Percentiles rank a stretch among this genome's conserved stretches.
phyloP scores from a whole-genome alignment of 805 yeast species.

The Grigorovia yakushimaensis region DNA sequence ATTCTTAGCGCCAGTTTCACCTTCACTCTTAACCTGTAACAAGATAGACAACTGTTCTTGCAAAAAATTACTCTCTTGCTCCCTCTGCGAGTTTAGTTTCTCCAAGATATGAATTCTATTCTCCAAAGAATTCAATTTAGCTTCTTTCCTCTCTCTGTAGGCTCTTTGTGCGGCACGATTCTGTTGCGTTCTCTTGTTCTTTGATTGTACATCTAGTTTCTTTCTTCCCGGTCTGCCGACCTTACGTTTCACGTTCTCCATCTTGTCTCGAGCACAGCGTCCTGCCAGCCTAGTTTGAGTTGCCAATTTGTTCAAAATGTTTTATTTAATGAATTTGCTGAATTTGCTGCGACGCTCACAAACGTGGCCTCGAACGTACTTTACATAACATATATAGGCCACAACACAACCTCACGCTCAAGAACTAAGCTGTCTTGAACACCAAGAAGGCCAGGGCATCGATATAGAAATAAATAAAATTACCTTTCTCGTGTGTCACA shows the following conservation, averaged over 20 bases:
- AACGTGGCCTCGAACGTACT: too few relatives aligned
- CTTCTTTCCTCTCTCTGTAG: constrained; percentile 87
- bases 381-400: too few relatives aligned
- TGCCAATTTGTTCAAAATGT: too few relatives aligned
- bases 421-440: constrained; percentile 50
- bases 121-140: constrained; percentile 76
- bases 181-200: constrained; percentile 87
- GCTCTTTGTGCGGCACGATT: constrained; percentile 98
- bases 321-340: too few relatives aligned
- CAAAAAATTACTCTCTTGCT: constrained; percentile 63
- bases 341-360: too few relatives aligned
- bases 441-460: constrained; percentile 59
- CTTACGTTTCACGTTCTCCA: constrained; percentile 7
- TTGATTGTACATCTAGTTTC: constrained; percentile 69
- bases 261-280: constrained; percentile 2
- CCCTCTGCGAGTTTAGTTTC: constrained; percentile 55
- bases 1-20: background rate
- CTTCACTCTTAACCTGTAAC: background rate
- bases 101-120: constrained; percentile 66
- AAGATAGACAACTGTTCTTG: constrained; percentile 31
- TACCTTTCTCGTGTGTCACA: constrained; percentile 71
- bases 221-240: constrained; percentile 67
- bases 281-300: too few relatives aligned
- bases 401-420: too few relatives aligned
- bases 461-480: constrained; percentile 60